Percentiles rank a stretch among this genome's conserved stretches.
phyloP scores from a whole-genome alignment of 2,329 filamentous ascomycete species.

The Fusarium gaditjirri region DNA sequence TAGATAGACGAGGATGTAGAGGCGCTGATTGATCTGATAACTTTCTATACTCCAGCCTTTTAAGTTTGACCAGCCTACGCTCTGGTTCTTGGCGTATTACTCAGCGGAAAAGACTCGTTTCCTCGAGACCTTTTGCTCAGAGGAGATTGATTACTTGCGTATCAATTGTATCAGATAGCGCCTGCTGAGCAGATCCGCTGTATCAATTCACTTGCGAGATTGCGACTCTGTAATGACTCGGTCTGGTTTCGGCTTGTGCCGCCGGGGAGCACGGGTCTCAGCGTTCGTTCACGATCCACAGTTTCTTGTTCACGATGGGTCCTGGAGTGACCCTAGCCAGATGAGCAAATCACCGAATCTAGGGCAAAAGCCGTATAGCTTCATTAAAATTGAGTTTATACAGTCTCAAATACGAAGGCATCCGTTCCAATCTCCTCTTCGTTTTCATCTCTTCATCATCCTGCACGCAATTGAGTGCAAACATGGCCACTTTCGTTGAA shows the following conservation, averaged over 20 bases:
- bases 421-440: fast-evolving
- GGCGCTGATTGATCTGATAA: neutral
- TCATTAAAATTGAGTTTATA: neutral
- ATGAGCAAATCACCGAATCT: neutral
- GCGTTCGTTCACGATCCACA: neutral
- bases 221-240: neutral
- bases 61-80: neutral
- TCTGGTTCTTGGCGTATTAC: neutral
- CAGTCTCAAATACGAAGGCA: neutral
- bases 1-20: neutral
- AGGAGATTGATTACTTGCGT: neutral
- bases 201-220: neutral
- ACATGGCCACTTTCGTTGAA: neutral
- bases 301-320: neutral
- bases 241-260: neutral
- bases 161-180: neutral
- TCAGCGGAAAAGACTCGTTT: neutral
- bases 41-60: neutral
- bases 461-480: neutral
- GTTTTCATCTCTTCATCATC: too few relatives aligned
- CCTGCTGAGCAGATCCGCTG: neutral
- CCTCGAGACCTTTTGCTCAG: neutral
- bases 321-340: neutral
- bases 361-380: neutral
- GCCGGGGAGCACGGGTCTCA: neutral